Evolutionary conservation across 169 alveolate species (phyloP), one percentile per base, ranked within the genome.

Genomic region (Cryptosporidium tyzzeri): DNA sequence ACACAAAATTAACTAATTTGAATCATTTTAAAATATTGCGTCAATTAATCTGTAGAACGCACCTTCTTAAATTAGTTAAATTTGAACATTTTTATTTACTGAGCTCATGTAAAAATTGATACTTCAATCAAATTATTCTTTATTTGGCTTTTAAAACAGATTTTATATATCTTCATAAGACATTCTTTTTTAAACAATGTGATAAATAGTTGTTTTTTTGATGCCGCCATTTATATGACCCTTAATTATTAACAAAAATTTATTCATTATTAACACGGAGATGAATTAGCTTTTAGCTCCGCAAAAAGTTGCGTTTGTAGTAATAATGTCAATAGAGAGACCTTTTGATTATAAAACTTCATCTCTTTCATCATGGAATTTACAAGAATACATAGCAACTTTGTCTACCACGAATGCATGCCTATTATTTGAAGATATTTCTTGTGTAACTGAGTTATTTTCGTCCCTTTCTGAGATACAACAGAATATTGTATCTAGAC

Each of bases 381-480:
- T 80, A 50, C 23, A 45, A 50, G 89, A 80, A 80, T 80, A 80
- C 45, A 80, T 80, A n/a, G 35, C 89, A 44, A 45, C 89, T 3
- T 51, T 80, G 14, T 62, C 89, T 1, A 48, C 23, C 39, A 29
- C 33, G 7, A 80, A 65, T 62, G 68, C 70, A 26, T 39, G 41
- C 35, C 48, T 80, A 14, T 31, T 80, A 35, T 80, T 80, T 39
- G 68, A 33, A 7, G 65, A 58, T 62, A 41, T n/a, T 12, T 80
- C 89, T 21, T 80, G 89, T 62, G 89, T 80, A 23, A 29, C 70
- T 1, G 89, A 80, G 31, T 50, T 80, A 41, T 80, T 39, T 31
- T 80, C 89, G 4, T 80, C 89, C 21, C 68, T 80, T 26, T 62
- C 89, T 23, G 89, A 80, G 26, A 7, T 80, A n/a, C 80, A 80